Percentiles rank a stretch among this genome's conserved stretches.
phyloP scores from a whole-genome alignment of 257 asterid species.

The Solanum chmielewskii region DNA sequence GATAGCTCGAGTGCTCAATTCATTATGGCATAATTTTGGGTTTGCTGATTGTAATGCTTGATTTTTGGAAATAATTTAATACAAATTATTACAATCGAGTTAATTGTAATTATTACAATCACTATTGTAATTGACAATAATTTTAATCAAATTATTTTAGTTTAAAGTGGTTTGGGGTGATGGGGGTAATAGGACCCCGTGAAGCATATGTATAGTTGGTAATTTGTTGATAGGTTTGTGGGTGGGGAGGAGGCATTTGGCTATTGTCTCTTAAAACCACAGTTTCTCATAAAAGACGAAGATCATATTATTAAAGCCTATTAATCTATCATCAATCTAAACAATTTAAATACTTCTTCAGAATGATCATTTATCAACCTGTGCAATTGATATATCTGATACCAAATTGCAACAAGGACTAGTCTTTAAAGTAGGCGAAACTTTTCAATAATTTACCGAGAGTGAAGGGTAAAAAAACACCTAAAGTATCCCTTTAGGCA shows the following conservation, averaged over 20 bases:
- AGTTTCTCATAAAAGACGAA: background rate
- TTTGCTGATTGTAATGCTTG: background rate
- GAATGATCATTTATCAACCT: background rate
- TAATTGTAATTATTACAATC: background rate
- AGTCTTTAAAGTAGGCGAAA: background rate
- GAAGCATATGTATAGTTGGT: background rate
- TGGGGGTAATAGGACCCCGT: background rate
- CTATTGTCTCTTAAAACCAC: background rate
- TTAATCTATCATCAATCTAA: background rate
- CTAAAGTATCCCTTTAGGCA: background rate
- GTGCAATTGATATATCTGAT: background rate
- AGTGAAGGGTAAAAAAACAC: background rate
- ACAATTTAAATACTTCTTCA: background rate
- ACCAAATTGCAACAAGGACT: background rate
- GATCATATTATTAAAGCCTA: background rate
- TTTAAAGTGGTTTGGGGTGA: background rate
- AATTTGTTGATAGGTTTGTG: background rate
- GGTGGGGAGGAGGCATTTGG: background rate
- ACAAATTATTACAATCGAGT: background rate
- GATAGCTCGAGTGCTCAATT: background rate
- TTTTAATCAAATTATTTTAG: background rate
- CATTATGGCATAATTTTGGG: background rate
- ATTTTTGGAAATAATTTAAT: background rate
- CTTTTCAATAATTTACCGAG: background rate
- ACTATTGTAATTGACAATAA: background rate